Conservation (phyloP, 371 early-diverging fungal species). For the Blastocladiella emersonii region DNA sequence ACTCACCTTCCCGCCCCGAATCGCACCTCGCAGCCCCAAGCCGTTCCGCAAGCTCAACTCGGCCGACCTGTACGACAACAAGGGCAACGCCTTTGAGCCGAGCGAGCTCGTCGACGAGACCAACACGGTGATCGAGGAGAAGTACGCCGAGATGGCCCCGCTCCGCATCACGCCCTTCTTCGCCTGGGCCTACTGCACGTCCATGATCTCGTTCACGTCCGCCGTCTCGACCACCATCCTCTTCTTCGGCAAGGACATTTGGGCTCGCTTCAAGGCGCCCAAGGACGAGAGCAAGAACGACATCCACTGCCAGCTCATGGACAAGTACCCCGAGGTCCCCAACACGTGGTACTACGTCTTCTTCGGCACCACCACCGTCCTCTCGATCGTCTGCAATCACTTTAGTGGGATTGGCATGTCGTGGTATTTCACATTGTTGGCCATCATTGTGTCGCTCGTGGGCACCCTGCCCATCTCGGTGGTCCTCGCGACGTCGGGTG, state of each 20-base stretch:
- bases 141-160: neutral
- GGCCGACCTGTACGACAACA: neutral
- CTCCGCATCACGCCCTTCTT: neutral
- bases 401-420: slow-evolving; percentile 23
- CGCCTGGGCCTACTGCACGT: neutral
- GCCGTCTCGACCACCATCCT: neutral
- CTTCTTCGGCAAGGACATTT: slow-evolving; percentile 1
- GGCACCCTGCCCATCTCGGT: slow-evolving; percentile 56
- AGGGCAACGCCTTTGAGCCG: neutral
- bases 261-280: neutral
- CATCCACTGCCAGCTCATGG: slow-evolving; percentile 44
- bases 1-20: too few species aligned
- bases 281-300: slow-evolving; percentile 16
- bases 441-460: slow-evolving; percentile 45
- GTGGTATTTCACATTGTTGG: slow-evolving; percentile 56
- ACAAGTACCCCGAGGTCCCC: slow-evolving; percentile 19
- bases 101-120: neutral
- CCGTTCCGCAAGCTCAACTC: neutral
- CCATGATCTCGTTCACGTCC: neutral
- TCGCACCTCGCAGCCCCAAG: neutral
- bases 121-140: neutral
- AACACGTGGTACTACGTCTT: slow-evolving; percentile 55
- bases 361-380: slow-evolving; percentile 38
- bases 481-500: slow-evolving; percentile 47
- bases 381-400: slow-evolving; percentile 47